These are phyloP conservation scores for Phyllosticta capitalensis DNA, from an alignment of 2,329 filamentous ascomycete species.

Conservation along the genomic window DNA sequence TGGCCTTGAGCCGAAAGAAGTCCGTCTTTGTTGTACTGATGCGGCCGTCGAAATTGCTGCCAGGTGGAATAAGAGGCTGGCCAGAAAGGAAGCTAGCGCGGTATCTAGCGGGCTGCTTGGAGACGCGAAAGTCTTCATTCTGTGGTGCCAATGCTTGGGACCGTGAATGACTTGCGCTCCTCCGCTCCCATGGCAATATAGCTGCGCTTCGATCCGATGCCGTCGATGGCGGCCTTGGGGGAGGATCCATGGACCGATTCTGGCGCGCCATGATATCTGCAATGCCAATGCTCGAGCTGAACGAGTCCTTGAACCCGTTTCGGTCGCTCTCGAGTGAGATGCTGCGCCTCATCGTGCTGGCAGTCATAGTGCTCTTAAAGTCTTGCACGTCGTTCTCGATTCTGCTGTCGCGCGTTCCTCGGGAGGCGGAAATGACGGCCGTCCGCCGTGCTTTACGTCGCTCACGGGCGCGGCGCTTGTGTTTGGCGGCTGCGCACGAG, in stretches of 20 bases:
- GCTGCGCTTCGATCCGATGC: neutral
- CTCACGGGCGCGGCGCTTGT: constrained; percentile 9
- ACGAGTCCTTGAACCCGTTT: constrained; percentile 3
- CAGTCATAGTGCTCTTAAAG: constrained; percentile 1
- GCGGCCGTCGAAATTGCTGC: constrained; percentile 16
- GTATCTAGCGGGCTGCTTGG: neutral
- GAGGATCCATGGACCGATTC: neutral
- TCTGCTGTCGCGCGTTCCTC: neutral
- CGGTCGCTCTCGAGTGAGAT: neutral
- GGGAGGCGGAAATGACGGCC: neutral
- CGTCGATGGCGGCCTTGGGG: neutral
- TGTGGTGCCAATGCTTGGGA: neutral
- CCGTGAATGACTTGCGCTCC: neutral
- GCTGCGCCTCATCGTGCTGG: constrained; percentile 1
- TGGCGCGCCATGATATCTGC: constrained; percentile 2
- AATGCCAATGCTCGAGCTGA: constrained; percentile 5
- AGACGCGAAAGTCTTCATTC: neutral
- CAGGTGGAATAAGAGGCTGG: constrained; percentile 8
- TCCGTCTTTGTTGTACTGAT: constrained; percentile 39
- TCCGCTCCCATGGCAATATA: neutral
- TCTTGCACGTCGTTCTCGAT: constrained; percentile 3
- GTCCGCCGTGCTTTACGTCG: constrained; percentile 5
- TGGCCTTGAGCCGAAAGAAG: constrained; percentile 42
- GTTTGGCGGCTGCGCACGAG: neutral
- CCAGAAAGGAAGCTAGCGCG: constrained; percentile 5